Conservation (phyloP, 768 basidiomycete genomes). For the Suillus alpinus region DNA sequence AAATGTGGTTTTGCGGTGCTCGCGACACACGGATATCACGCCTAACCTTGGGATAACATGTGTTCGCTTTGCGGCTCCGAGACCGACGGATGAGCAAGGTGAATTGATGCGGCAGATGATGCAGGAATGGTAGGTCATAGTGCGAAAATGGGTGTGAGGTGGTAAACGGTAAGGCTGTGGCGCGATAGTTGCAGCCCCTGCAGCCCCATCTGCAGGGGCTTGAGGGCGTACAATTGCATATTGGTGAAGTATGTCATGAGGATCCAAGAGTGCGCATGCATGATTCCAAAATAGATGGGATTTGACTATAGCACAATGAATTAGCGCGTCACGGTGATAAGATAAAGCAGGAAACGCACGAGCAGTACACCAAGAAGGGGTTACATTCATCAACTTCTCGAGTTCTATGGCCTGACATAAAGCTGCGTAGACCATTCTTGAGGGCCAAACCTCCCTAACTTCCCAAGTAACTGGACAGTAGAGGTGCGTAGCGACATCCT, state of each 20-base stretch:
- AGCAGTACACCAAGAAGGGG: constrained; percentile 56
- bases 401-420: constrained; percentile 62
- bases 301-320: constrained; percentile 48
- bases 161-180: constrained; percentile 39
- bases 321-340: constrained; percentile 9
- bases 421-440: constrained; percentile 57
- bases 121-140: constrained; percentile 54
- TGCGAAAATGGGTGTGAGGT: constrained; percentile 61
- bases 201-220: constrained; percentile 25
- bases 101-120: constrained; percentile 68
- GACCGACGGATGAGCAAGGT: constrained; percentile 49
- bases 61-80: constrained; percentile 48
- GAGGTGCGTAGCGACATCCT: constrained; percentile 40
- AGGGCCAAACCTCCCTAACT: constrained; percentile 55
- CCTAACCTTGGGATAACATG: constrained; percentile 42
- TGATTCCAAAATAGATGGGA: constrained; percentile 70
- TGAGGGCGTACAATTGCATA: constrained; percentile 45
- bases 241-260: constrained; percentile 51
- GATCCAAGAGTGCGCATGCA: constrained; percentile 60
- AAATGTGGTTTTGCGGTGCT: constrained; percentile 60
- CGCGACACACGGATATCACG: constrained; percentile 53
- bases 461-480: constrained; percentile 51
- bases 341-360: constrained; percentile 40
- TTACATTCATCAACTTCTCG: constrained; percentile 62
- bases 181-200: constrained; percentile 33